Conservation (phyloP, 495 filamentous ascomycete genomes). For the Aspergillus hancockii region DNA sequence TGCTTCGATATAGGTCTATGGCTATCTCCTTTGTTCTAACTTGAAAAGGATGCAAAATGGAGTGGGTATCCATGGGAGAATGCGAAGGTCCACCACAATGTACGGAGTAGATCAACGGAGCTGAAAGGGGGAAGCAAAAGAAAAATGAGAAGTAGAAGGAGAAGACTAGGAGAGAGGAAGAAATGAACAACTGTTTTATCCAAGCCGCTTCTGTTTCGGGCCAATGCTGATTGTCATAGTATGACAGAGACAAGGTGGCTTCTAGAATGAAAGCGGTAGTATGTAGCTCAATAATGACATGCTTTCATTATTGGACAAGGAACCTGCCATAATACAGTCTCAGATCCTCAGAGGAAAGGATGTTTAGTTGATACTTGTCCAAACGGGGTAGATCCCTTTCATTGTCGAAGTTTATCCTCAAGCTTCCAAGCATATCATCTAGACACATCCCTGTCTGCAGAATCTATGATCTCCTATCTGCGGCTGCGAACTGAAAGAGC, state of each 20-base stretch:
- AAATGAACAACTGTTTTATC: too few species aligned
- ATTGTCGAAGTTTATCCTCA: not conserved
- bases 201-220: too few species aligned
- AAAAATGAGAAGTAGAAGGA: not conserved
- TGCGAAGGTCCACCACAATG: too few species aligned
- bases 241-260: not conserved
- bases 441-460: not conserved
- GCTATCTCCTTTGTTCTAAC: too few species aligned
- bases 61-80: too few species aligned
- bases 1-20: too few species aligned
- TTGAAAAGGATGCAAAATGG: too few species aligned
- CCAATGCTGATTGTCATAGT: too few species aligned
- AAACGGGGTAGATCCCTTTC: not conserved
- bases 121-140: too few species aligned
- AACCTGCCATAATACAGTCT: not conserved
- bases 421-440: not conserved
- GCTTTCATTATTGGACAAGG: not conserved
- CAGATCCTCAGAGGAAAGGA: not conserved
- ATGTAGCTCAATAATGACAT: not conserved
- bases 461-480: not conserved
- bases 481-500: not conserved
- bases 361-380: not conserved
- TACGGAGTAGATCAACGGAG: too few species aligned
- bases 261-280: not conserved
- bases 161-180: not conserved